These are phyloP conservation scores for Malassezia restricta DNA, from an alignment of 1,284 basidiomycete genomes.

Conservation along the genomic window DNA sequence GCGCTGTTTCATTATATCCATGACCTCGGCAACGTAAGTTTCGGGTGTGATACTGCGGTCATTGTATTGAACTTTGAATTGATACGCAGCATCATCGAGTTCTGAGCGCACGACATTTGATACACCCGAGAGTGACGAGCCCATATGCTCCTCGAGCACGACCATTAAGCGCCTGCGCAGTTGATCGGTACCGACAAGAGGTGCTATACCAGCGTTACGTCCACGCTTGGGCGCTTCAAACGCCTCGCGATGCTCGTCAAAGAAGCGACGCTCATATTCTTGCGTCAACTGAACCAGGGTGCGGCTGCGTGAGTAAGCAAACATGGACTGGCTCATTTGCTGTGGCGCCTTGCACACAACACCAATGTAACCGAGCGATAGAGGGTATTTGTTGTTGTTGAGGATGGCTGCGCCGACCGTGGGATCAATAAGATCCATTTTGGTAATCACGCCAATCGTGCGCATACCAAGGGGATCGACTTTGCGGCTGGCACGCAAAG, in stretches of 20 bases:
- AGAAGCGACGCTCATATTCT: conserved; percentile 63
- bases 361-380: conserved; percentile 91
- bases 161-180: conserved; percentile 82
- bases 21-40: conserved; percentile 91
- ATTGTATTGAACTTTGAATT: conserved; percentile 99
- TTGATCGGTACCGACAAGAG: conserved; percentile 74
- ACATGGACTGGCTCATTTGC: conserved; percentile 3
- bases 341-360: conserved; percentile 59
- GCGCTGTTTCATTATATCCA: conserved; percentile 78
- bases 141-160: conserved; percentile 93
- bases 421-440: conserved; percentile 91
- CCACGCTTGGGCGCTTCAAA: conserved; percentile 53
- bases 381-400: conserved; percentile 82
- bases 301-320: conserved; percentile 23
- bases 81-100: conserved; percentile 88
- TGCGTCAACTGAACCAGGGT: conserved; percentile 55
- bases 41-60: conserved; percentile 87
- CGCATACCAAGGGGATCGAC: conserved; percentile 87
- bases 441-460: conserved; percentile 95
- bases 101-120: conserved; percentile 93
- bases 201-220: conserved; percentile 48
- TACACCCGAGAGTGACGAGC: conserved; percentile 82
- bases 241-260: conserved; percentile 59
- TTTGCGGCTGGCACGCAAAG: conserved; percentile 76
- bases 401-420: conserved; percentile 71